phyloP scores from a whole-genome alignment of 73 alveolate genomes.

The Tetrahymena thermophila region DNA sequence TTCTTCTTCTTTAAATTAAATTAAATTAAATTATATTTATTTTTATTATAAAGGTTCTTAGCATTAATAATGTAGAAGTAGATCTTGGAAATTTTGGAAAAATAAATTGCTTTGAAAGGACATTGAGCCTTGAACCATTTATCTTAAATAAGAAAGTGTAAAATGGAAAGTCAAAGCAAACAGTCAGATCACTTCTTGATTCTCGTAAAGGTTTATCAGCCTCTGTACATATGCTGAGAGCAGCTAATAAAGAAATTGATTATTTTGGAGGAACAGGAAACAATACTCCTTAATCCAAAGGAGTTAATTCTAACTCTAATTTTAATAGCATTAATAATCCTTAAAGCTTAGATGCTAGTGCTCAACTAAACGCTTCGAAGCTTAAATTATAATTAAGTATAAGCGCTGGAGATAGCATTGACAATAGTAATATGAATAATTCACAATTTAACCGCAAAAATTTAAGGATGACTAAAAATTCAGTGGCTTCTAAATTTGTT shows the following conservation, averaged over 20 bases:
- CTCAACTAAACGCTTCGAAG: not conserved
- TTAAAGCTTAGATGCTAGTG: not conserved
- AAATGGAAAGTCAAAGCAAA: constrained; percentile 10
- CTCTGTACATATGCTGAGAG: not conserved
- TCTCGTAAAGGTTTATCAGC: constrained; percentile 13
- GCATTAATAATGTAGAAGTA: constrained; percentile 51
- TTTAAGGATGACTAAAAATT: constrained; percentile 3
- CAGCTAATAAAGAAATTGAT: not conserved
- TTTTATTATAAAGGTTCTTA: not conserved
- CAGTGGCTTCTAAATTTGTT: constrained; percentile 5
- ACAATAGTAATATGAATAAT: not conserved
- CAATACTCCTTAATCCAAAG: not conserved
- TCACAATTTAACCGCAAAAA: not conserved
- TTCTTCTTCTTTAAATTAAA: too few species aligned
- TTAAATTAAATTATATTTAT: not conserved
- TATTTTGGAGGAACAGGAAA: not conserved
- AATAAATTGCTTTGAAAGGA: constrained; percentile 30
- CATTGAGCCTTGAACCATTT: constrained; percentile 38
- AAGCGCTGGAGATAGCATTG: not conserved
- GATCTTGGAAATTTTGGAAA: constrained; percentile 68
- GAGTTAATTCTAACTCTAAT: not conserved
- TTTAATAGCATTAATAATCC: not conserved
- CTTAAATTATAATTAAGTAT: not conserved
- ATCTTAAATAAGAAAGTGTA: constrained; percentile 8
- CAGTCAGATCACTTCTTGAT: constrained; percentile 35